These are phyloP conservation scores for Geranium brycei DNA, from an alignment of 345 rosid genomes.

Conservation along the genomic window DNA sequence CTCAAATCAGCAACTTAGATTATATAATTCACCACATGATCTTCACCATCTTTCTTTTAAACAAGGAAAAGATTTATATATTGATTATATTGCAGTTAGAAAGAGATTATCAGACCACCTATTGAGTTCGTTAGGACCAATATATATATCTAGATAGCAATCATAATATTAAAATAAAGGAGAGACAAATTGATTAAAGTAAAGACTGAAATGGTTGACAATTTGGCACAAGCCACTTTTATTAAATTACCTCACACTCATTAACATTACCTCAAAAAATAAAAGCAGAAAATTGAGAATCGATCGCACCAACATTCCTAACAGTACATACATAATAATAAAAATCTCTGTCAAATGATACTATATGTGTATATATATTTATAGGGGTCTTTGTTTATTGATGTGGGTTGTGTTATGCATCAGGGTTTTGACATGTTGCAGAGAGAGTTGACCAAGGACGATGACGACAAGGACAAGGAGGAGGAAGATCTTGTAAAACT, in stretches of 20 bases:
- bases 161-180: not conserved
- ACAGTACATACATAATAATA: no score
- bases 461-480: conserved; percentile 34
- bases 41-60: not conserved
- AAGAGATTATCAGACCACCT: not conserved
- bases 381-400: no score
- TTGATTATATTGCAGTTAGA: not conserved
- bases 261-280: no score
- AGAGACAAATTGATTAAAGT: not conserved
- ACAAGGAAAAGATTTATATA: no score
- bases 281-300: not conserved
- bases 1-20: not conserved
- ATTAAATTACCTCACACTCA: not conserved
- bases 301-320: not conserved
- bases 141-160: not conserved
- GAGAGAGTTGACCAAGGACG: conserved; percentile 24
- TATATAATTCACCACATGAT: not conserved
- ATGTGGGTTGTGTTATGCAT: not conserved
- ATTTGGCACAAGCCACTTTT: not conserved
- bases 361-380: not conserved
- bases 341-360: no score
- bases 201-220: not conserved
- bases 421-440: conserved; percentile 37
- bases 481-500: conserved; percentile 49
- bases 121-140: not conserved